Evolutionary conservation across 768 basidiomycete species (phyloP).

Genomic region (Pilatotrama ljubarskyi): DNA sequence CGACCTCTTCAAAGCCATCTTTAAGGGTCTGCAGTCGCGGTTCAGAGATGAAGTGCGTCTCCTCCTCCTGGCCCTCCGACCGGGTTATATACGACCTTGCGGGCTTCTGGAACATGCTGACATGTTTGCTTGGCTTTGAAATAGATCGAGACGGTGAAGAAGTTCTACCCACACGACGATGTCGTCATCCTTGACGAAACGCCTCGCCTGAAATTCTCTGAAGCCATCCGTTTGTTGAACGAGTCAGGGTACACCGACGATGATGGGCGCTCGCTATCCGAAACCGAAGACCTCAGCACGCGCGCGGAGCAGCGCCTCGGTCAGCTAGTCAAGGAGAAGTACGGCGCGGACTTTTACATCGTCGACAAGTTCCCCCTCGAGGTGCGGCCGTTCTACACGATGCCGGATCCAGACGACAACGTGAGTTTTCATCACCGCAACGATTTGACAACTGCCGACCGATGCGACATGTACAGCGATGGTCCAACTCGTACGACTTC

Average conservation of each 20-base stretch:
- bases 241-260: slow-evolving; percentile 44
- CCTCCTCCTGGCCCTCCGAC: neutral
- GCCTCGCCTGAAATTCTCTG: slow-evolving; percentile 47
- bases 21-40: slow-evolving; percentile 74
- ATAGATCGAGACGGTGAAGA: slow-evolving; percentile 41
- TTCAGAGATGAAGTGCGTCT: slow-evolving; percentile 74
- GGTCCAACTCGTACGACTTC: slow-evolving; percentile 99
- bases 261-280: slow-evolving; percentile 34
- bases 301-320: slow-evolving; percentile 93
- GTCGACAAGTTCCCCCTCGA: slow-evolving; percentile 95
- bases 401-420: slow-evolving; percentile 91
- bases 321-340: slow-evolving; percentile 88
- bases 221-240: slow-evolving; percentile 53
- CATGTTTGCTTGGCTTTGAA: neutral
- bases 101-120: neutral
- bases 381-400: slow-evolving; percentile 97
- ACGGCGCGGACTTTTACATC: slow-evolving; percentile 97
- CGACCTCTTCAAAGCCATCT: slow-evolving; percentile 79
- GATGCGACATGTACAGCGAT: slow-evolving; percentile 44
- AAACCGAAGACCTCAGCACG: slow-evolving; percentile 71
- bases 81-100: neutral
- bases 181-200: slow-evolving; percentile 59
- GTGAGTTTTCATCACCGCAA: slow-evolving; percentile 44
- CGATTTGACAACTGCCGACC: neutral
- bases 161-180: slow-evolving; percentile 54